Percentiles rank a stretch among this genome's conserved stretches.
These are phyloP conservation scores for Pleurotus tuber-regium DNA, from an alignment of 768 basidiomycete species.

Conservation along the genomic window DNA sequence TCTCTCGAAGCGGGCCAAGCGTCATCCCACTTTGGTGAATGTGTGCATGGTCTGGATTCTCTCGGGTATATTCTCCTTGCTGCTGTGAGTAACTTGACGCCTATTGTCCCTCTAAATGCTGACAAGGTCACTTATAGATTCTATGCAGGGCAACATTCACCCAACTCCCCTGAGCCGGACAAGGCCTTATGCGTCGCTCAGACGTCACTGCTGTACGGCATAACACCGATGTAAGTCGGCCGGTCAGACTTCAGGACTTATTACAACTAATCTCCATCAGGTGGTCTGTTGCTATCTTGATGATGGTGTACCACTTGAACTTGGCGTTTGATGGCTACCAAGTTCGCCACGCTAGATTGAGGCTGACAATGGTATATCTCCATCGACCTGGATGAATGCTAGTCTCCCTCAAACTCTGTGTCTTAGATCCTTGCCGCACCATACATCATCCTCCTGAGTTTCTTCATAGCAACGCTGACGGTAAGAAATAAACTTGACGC, in stretches of 20 bases:
- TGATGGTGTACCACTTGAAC: conserved; percentile 30
- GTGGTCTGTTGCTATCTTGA: conserved; percentile 37
- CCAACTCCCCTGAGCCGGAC: conserved; percentile 28
- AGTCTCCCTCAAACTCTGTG: background rate
- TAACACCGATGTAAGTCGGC: conserved; percentile 35
- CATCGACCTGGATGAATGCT: background rate
- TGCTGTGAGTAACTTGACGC: conserved; percentile 34
- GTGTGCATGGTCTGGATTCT: conserved; percentile 48
- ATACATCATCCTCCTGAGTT: conserved; percentile 28
- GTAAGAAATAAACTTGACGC: too few species aligned
- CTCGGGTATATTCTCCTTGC: conserved; percentile 37
- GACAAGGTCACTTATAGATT: conserved; percentile 25
- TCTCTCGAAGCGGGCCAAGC: conserved; percentile 32
- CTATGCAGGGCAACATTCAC: conserved; percentile 35
- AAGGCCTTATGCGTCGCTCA: conserved; percentile 41
- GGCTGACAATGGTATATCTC: conserved; percentile 22
- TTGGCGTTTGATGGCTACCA: conserved; percentile 19
- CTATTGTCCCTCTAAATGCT: background rate
- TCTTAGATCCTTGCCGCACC: conserved; percentile 33
- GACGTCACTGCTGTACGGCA: conserved; percentile 38
- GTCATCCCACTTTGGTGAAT: conserved; percentile 44
- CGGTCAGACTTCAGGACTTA: too few species aligned
- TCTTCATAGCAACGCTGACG: conserved; percentile 28
- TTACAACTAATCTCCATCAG: too few species aligned
- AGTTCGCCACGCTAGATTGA: conserved; percentile 14